Evolutionary conservation across 768 basidiomycete genomes (phyloP).

Genomic region (Hygrocybe coccinea): DNA sequence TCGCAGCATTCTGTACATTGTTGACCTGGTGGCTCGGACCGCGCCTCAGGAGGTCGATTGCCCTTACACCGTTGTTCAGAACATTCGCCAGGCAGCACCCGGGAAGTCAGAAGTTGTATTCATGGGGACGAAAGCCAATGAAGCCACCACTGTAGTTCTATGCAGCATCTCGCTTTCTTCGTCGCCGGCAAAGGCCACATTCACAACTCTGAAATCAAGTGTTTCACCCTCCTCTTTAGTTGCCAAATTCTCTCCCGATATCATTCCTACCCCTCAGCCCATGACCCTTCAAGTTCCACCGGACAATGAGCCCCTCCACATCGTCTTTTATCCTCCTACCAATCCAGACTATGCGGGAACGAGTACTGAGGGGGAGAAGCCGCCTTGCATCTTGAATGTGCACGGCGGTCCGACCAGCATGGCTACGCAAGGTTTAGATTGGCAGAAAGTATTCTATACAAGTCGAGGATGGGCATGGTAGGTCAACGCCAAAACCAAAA

Average conservation of each 20-base stretch:
- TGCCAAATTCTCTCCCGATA: conserved; percentile 24
- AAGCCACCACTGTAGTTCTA: conserved; percentile 34
- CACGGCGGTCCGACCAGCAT: conserved; percentile 71
- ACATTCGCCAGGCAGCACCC: conserved; percentile 32
- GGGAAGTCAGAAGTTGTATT: conserved; percentile 36
- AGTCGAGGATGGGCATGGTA: conserved; percentile 72
- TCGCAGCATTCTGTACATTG: conserved; percentile 35
- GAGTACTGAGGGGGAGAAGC: conserved; percentile 47
- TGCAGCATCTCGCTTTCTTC: conserved; percentile 25
- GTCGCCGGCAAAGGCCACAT: conserved; percentile 16
- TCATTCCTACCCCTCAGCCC: conserved; percentile 47
- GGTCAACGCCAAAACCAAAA: no score
- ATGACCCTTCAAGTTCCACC: conserved; percentile 38
- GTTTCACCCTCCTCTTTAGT: not conserved
- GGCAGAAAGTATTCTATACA: conserved; percentile 62
- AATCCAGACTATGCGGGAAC: conserved; percentile 56
- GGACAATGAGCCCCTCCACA: conserved; percentile 46
- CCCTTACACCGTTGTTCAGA: conserved; percentile 41
- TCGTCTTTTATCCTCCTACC: conserved; percentile 61
- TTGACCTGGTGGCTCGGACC: conserved; percentile 30
- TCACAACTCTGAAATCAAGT: conserved; percentile 17
- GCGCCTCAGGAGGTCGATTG: conserved; percentile 32
- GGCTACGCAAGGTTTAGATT: conserved; percentile 43
- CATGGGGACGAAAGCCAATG: conserved; percentile 39
- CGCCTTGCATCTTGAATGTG: conserved; percentile 59